phyloP scores from a whole-genome alignment of 2,329 filamentous ascomycete genomes.

The Ophiostoma sp. region DNA sequence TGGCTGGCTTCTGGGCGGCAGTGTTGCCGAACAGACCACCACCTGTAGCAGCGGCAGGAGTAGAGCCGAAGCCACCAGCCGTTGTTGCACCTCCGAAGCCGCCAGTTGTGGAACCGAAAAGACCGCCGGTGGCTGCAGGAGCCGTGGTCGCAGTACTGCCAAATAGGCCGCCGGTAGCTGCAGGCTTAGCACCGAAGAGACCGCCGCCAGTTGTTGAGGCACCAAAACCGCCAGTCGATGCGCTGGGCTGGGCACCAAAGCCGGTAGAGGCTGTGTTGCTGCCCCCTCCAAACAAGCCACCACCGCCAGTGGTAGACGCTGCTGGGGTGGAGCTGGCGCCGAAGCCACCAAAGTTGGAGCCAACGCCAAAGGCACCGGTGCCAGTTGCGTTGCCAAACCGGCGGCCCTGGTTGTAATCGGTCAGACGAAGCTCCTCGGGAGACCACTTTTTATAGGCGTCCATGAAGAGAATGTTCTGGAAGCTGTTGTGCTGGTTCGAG shows the following conservation, averaged over 20 bases:
- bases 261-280: slow-evolving; percentile 35
- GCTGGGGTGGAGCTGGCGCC: slow-evolving; percentile 39
- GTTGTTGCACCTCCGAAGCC: slow-evolving; percentile 28
- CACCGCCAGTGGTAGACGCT: slow-evolving; percentile 33
- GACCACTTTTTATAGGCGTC: slow-evolving; percentile 84
- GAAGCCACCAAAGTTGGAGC: slow-evolving; percentile 48
- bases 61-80: slow-evolving; percentile 29
- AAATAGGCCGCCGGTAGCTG: slow-evolving; percentile 34
- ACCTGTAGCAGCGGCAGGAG: slow-evolving; percentile 22
- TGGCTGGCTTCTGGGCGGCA: slow-evolving; percentile 28
- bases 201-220: slow-evolving; percentile 32
- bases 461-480: slow-evolving; percentile 74
- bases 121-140: slow-evolving; percentile 5
- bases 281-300: slow-evolving; percentile 38
- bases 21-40: slow-evolving; percentile 33
- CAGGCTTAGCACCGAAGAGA: slow-evolving; percentile 35
- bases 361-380: slow-evolving; percentile 75
- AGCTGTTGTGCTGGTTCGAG: slow-evolving; percentile 51
- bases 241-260: slow-evolving; percentile 30
- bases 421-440: slow-evolving; percentile 73
- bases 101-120: slow-evolving; percentile 25
- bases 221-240: background rate
- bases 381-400: slow-evolving; percentile 70
- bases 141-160: slow-evolving; percentile 30
- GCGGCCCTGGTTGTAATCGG: slow-evolving; percentile 83